phyloP scores from a whole-genome alignment of 352 stramenopile species.

The Phytopythium chamaehyphon region DNA sequence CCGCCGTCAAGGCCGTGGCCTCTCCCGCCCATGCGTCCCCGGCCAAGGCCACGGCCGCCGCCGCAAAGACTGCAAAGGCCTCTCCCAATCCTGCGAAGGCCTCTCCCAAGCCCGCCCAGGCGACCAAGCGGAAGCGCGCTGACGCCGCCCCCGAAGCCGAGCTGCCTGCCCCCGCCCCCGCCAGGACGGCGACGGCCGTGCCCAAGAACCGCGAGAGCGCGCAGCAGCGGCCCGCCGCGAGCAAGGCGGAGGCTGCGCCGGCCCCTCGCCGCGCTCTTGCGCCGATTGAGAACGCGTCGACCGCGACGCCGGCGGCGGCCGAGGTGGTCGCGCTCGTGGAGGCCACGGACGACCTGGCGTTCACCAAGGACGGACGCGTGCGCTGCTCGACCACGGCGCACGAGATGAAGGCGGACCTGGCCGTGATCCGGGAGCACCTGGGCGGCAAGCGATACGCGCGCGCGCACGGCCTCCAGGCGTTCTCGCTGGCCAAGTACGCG shows the following conservation, averaged over 20 bases:
- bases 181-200: background rate
- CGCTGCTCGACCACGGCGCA: slow-evolving; percentile 58
- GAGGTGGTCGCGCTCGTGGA: slow-evolving; percentile 41
- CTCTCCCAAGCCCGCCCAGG: background rate
- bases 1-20: background rate
- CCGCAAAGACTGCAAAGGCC: no score
- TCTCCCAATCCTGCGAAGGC: no score
- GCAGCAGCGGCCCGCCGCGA: background rate
- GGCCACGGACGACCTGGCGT: slow-evolving; percentile 33
- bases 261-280: background rate
- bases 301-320: slow-evolving; percentile 7
- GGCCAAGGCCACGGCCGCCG: background rate
- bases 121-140: slow-evolving; percentile 6
- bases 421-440: slow-evolving; percentile 48
- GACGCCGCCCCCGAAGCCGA: background rate
- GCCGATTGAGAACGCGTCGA: slow-evolving; percentile 1
- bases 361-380: slow-evolving; percentile 40
- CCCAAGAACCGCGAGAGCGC: background rate
- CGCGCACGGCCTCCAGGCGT: slow-evolving; percentile 25
- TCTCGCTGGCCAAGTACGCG: slow-evolving; percentile 49
- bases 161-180: background rate
- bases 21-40: slow-evolving; percentile 10
- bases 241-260: background rate
- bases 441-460: slow-evolving; percentile 58
- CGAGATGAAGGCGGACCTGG: slow-evolving; percentile 59